Evolutionary conservation across 169 alveolate genomes (phyloP), one percentile per base, ranked within the genome.

Genomic region (Haemoproteus tartakovskyi): DNA sequence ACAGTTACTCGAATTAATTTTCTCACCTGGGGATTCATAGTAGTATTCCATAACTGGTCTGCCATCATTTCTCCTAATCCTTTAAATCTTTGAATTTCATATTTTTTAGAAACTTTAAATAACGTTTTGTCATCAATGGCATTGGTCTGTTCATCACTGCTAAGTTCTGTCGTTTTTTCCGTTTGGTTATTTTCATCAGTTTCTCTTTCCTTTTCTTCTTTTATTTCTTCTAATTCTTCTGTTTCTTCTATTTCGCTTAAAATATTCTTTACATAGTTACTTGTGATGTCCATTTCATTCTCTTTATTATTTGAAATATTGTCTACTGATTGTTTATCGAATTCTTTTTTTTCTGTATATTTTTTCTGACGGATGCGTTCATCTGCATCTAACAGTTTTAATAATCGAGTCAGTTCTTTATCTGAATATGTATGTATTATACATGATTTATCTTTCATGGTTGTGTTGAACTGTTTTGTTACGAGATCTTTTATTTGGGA

Each of bases 51-150:
- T 37, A 91, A 74, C 57, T 91, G 94, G 78, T 84, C 84, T 0
- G 95, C 90, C 91, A 80, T 90, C 95, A 91, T 91, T 78, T 91
- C 95, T 8, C 95, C 95, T 18, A 91, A 85, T 19, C 95, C 95
- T 57, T 91, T 91, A 62, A 87, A 91, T 19, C 95, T 59, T 78
- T 91, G 95, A 21, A 90, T 80, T 21, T 74, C 67, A 18, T 80
- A 47, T 19, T 67, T 62, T 36, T 78, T 78, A 27, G 63, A 70
- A 60, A 57, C 29, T 6, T 47, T 70, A 43, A 70, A 70, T 41
- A 54, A 11, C 9, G 48, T 33, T 33, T 5, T 6, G 9, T 9
- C 9, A 33, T 33, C 43, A 18, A 33, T 16, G 5, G 11, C 14
- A 6, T 8, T 16, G 4, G 18, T 60, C 19, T 60, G 11, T 9